Evolutionary conservation across 129 eudicot species (phyloP).

Genomic region (Kitagawia praeruptora): DNA sequence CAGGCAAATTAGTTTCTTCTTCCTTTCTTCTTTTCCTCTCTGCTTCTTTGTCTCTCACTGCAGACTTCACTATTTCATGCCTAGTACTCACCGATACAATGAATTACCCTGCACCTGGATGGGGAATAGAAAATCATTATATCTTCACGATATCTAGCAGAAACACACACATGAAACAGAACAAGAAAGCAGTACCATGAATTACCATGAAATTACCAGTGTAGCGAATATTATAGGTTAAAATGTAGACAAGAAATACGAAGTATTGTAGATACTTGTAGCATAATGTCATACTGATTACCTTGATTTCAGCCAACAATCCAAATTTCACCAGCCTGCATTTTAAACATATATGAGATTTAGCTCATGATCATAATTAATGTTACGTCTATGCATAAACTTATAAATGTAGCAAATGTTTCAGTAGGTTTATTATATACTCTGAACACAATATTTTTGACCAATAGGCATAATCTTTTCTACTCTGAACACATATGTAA

Average conservation of each 20-base stretch:
- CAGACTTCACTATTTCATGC: no score
- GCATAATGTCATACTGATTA: neutral
- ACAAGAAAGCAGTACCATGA: neutral
- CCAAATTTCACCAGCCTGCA: constrained; percentile 3
- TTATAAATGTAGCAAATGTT: no score
- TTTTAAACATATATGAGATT: neutral
- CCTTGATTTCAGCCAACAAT: neutral
- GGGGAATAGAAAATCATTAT: neutral
- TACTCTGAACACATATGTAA: no score
- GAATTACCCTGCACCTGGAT: no score
- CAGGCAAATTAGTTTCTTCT: no score
- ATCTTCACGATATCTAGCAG: neutral
- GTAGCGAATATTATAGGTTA: neutral
- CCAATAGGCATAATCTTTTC: no score
- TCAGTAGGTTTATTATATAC: no score
- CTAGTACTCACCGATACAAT: no score
- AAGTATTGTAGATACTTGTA: neutral
- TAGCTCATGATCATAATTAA: neutral
- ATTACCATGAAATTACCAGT: neutral
- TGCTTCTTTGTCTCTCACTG: no score
- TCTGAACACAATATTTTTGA: no score
- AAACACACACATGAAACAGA: neutral
- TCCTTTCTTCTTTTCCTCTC: no score
- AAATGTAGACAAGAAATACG: neutral
- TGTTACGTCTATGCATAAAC: no score